Base-by-base conservation (phyloP, 352 stramenopile species). In the Phytopythium montanum region DNA sequence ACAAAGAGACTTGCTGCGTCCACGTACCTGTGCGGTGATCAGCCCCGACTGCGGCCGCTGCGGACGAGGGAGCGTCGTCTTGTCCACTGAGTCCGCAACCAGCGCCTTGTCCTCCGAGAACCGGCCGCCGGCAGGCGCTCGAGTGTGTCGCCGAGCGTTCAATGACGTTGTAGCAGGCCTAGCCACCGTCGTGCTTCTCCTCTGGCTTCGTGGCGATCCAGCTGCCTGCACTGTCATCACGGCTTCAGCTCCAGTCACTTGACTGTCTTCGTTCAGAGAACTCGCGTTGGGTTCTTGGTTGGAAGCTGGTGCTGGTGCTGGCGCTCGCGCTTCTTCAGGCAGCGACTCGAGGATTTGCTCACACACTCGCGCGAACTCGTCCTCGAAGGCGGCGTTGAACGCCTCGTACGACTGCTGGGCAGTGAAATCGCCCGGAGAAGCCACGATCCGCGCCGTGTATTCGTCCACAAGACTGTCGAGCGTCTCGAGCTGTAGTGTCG, bases 331-430 rank as follows among this genome's bases (percentile, higher is more conserved):
- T n/a, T 46, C 36, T 33, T 58, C 21, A 6, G 52, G 52, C 12
- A 58, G 28, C 14, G 52, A 58, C 38, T 59, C 50, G 54, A 72
- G 39, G 46, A 83, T 59, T 36, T 64, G 46, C 10, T 76, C 64
- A 39, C 73, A 83, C 0, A 83, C 26, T 1, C 64, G 62, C 5
- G 64, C 54, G 50, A 83, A 76, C 42, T 79, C 60, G 1, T 48
- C 41, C 12, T 74, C 49, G 16, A 83, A 76, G 1, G 31, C 19
- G 4, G 50, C 38, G 36, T 72, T 69, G 19, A 83, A 72, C 3
- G 52, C 61, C 10, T 72, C 59, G 23, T 70, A 71, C 2, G 62
- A 62, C 5, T 53, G 8, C 0, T 62, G 50, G 21, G 59, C 42
- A 0, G 29, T 42, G 48, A 61, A 57, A 6, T 57, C 53, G 0